Conservation (phyloP, 805 yeast genomes). For the Kluyveromyces lactis region DNA sequence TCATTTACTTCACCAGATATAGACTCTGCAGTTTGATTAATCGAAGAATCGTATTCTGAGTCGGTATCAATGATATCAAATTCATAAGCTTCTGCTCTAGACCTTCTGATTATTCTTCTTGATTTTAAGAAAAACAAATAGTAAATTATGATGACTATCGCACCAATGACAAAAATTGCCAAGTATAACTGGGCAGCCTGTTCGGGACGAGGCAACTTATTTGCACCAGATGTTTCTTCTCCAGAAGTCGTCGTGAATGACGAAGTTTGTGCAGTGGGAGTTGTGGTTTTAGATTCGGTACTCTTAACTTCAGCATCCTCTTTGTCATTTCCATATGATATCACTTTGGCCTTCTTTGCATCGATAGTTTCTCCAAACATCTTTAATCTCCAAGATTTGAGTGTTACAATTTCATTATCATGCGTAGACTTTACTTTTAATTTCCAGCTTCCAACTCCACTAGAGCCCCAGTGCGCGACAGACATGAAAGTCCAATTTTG, state of each 20-base stretch:
- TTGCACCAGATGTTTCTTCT: slow-evolving; percentile 17
- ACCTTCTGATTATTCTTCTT: slow-evolving; percentile 39
- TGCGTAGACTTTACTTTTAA: slow-evolving; percentile 48
- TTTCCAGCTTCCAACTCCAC: slow-evolving; percentile 79
- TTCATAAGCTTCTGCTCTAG: slow-evolving; percentile 65
- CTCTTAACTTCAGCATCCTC: slow-evolving; percentile 7
- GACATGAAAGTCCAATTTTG: slow-evolving; percentile 86
- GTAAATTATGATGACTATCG: slow-evolving; percentile 37
- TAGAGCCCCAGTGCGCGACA: slow-evolving; percentile 99
- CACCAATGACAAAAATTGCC: slow-evolving; percentile 52
- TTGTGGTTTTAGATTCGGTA: slow-evolving; percentile 4
- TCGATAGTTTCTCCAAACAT: slow-evolving; percentile 77
- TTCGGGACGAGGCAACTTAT: slow-evolving; percentile 31
- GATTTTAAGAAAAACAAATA: slow-evolving; percentile 36
- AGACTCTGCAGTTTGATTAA: slow-evolving; percentile 15
- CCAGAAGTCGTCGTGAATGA: background rate
- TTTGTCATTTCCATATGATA: slow-evolving; percentile 35
- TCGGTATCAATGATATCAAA: slow-evolving; percentile 72
- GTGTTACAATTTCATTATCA: slow-evolving; percentile 31
- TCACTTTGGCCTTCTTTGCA: slow-evolving; percentile 50
- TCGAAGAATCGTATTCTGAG: slow-evolving; percentile 29
- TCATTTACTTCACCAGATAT: slow-evolving; percentile 9
- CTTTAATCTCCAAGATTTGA: slow-evolving; percentile 67
- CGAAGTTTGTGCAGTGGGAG: slow-evolving; percentile 6
- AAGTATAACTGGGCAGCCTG: slow-evolving; percentile 57